Conservation (phyloP, 2,329 filamentous ascomycete genomes). For the Fusarium hostae region DNA sequence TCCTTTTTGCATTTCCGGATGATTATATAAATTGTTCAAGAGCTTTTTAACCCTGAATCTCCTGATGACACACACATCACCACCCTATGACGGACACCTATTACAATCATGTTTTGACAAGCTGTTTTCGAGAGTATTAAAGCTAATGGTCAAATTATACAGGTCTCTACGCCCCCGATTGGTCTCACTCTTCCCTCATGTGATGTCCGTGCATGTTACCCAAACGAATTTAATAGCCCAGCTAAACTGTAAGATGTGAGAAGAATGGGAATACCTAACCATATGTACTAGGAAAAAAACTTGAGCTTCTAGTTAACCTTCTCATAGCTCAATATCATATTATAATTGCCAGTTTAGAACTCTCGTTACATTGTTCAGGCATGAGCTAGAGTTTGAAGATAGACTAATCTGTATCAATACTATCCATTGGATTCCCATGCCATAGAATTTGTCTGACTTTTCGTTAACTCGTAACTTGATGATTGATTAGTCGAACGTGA, state of each 20-base stretch:
- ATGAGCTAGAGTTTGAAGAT: not conserved
- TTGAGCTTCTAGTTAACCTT: not conserved
- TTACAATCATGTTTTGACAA: conserved; percentile 35
- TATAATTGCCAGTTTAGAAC: not conserved
- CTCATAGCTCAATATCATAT: not conserved
- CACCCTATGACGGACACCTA: conserved; percentile 64
- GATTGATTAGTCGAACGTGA: not conserved
- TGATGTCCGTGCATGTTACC: conserved; percentile 25
- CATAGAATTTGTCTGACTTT: not conserved
- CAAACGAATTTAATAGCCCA: not conserved
- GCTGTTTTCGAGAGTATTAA: conserved; percentile 49
- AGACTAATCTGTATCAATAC: not conserved
- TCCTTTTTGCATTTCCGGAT: conserved; percentile 52
- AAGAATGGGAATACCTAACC: not conserved
- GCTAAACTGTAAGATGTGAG: not conserved
- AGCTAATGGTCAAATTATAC: conserved; percentile 50
- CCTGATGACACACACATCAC: conserved; percentile 69
- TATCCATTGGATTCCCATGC: not conserved
- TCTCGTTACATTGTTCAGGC: too few relatives aligned
- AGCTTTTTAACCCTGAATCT: conserved; percentile 76
- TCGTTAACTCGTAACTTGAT: not conserved
- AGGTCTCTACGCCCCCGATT: conserved; percentile 24
- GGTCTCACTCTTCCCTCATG: conserved; percentile 22
- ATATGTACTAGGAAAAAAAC: not conserved
- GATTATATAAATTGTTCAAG: conserved; percentile 67